Base-by-base conservation (phyloP, 768 basidiomycete species). In the Auriscalpium microsporum region DNA sequence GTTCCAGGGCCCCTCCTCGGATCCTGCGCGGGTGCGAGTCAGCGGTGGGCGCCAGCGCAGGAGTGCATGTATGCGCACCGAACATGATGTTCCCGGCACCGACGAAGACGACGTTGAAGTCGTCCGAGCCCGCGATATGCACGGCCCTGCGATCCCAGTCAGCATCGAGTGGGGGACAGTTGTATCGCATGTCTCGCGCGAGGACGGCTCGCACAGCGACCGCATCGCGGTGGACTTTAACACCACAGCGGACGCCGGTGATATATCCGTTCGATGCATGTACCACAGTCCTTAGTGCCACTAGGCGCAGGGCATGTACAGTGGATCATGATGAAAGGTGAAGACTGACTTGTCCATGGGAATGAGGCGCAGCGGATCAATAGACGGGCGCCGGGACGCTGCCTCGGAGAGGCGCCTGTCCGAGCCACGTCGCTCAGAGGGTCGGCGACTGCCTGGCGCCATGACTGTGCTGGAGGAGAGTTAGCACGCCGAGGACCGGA, bases 11-110 rank as follows among this genome's bases (percentile, higher is more conserved):
- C 90, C 91, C 66, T 92, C 90, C 45, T 84, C 82, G 50, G 88
- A 91, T 56, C 90, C 90, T 91, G 50, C 28, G 33, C 11, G 17
- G 37, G 42, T 35, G 48, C 23, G 45, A 48, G 58, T 54, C 35
- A 57, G 55, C 21, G 17, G 46, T 13, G 36, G n/a, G 35, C 10
- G 19, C 28, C 45, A 33, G 40, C 36, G 37, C 42, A 57, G 37
- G 52, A 46, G 48, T 37, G 45, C 50, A 57, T 45, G 48, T 45
- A n/a, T 34, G 37, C 37, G 54, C 52, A 83, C 94, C 94, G 67
- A 98, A 98, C 93, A 96, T 96, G 74, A 97, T 94, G 73, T 96
- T 95, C 14, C 94, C 94, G 28, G 94, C 94, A 50, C 94, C 94
- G 62, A 98, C 77, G 71, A 95, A 94, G 68, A 95, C 83, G 53